Evolutionary conservation across 2,329 filamentous ascomycete genomes (phyloP), one percentile per base, ranked within the genome.

Genomic region (Neofusicoccum umdonicola): DNA sequence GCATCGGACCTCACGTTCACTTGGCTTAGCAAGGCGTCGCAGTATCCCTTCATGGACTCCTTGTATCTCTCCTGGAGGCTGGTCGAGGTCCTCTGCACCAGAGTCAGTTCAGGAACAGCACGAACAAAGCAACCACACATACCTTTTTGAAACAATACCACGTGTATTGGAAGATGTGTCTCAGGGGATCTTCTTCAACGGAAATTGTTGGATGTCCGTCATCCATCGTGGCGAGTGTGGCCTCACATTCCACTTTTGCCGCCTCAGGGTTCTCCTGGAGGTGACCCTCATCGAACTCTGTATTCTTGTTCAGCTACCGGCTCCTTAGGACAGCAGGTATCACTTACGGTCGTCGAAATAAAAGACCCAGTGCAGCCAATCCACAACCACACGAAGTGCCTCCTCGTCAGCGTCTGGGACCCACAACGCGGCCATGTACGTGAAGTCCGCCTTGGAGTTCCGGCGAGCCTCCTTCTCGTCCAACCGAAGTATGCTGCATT

Each of bases 301-400:
- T 34, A 3, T 6, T 5, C 12, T 31, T 11, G 13, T 17, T 50
- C 12, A 50, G 47, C 31, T 9, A 50, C 7, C 3, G 44, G 5
- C 19, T 3, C 19, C 12, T 48, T 17, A 27, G 12, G 17, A n/a
- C 6, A 27, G 11, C 11, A 9, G 6, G 12, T 6, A 9, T 34
- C 31, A 50, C 47, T 50, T 12, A 50, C 47, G 54, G 39, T 58
- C 54, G 39, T 58, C 54, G n/a, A 58, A 58, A 22, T 27, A 58
- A 9, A 58, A 58, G 22, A 58, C 39, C 54, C 54, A 58, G 27
- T 58, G 54, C 39, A 58, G 7, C 54, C 54, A 58, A 34, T 45
- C 27, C 3, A 42, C 22, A 12, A 58, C 39, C 4, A 58, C 54
- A 7, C 39, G 54, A 13, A 58, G 39, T 22, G 22, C 54, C 54